A percentile compares a stretch with the other conserved stretches of the same genome.
Evolutionary conservation across 148 eudicot genomes (phyloP).

Genomic region (Cornus controversa): DNA sequence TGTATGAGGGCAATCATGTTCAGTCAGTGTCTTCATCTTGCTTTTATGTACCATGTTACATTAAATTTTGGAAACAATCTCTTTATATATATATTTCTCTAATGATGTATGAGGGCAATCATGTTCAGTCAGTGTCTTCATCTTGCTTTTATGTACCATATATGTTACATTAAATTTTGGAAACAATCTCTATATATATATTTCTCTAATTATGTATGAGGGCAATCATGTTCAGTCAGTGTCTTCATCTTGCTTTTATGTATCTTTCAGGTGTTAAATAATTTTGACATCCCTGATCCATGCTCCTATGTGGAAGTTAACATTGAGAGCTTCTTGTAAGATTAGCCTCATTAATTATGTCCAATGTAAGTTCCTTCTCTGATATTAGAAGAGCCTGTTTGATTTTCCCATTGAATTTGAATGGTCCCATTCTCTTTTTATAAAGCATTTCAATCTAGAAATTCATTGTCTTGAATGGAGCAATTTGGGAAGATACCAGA

Average conservation of each 20-base stretch:
- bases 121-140: neutral
- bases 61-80: neutral
- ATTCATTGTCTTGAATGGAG: neutral
- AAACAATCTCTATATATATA: neutral
- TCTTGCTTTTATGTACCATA: slow-evolving; percentile 5
- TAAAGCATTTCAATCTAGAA: neutral
- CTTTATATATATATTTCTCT: too few species aligned
- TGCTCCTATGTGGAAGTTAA: slow-evolving; percentile 82
- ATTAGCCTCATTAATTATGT: neutral
- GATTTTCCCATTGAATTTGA: neutral
- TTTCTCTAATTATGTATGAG: neutral
- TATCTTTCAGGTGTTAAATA: slow-evolving; percentile 64
- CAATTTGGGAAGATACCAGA: neutral
- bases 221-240: neutral
- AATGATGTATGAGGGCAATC: neutral
- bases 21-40: neutral
- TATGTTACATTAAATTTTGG: neutral
- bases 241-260: neutral
- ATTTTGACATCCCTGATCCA: slow-evolving; percentile 83
- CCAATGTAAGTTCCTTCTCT: slow-evolving; percentile 4
- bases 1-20: neutral
- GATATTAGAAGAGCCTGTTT: neutral
- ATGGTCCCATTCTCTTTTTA: neutral
- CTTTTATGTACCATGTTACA: neutral
- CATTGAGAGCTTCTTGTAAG: slow-evolving; percentile 64